A percentile compares a stretch with the other conserved stretches of the same genome.
phyloP scores from a whole-genome alignment of 2,329 filamentous ascomycete species.

The Botrytis aclada region DNA sequence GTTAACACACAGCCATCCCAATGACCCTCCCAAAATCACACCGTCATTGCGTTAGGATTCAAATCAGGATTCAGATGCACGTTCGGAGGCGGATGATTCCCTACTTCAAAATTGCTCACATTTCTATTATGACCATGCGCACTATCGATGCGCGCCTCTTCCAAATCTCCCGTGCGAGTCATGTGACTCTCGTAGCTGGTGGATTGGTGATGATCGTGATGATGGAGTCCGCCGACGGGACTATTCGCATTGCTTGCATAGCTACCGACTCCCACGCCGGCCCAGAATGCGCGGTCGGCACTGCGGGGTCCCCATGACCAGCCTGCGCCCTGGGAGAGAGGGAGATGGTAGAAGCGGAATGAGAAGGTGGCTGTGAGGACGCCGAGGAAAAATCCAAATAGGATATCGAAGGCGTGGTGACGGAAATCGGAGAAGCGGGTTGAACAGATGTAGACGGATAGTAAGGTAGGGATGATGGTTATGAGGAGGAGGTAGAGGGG shows the following conservation, averaged over 20 bases:
- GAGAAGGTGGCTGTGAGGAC: conserved; percentile 66
- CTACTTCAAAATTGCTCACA: conserved; percentile 13
- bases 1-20: conserved; percentile 12
- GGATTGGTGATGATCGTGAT: not conserved
- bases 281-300: conserved; percentile 71
- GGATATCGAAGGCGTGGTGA: conserved; percentile 89
- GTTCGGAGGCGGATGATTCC: not conserved
- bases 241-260: conserved; percentile 35
- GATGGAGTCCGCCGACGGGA: conserved; percentile 12
- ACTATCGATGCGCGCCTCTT: conserved; percentile 13
- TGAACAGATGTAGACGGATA: conserved; percentile 76
- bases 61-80: not conserved
- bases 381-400: conserved; percentile 81
- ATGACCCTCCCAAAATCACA: not conserved
- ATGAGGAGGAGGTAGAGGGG: conserved; percentile 75
- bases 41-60: not conserved
- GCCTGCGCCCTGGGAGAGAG: conserved; percentile 72
- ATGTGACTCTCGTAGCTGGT: conserved; percentile 4
- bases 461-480: conserved; percentile 66
- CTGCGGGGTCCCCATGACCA: conserved; percentile 87
- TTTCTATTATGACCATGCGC: conserved; percentile 2
- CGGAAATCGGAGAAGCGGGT: conserved; percentile 86
- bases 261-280: conserved; percentile 56
- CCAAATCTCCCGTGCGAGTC: conserved; percentile 19
- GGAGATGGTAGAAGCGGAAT: conserved; percentile 84